These are phyloP conservation scores for Neltuma alba DNA, from an alignment of 306 rosid species.

Conservation along the genomic window DNA sequence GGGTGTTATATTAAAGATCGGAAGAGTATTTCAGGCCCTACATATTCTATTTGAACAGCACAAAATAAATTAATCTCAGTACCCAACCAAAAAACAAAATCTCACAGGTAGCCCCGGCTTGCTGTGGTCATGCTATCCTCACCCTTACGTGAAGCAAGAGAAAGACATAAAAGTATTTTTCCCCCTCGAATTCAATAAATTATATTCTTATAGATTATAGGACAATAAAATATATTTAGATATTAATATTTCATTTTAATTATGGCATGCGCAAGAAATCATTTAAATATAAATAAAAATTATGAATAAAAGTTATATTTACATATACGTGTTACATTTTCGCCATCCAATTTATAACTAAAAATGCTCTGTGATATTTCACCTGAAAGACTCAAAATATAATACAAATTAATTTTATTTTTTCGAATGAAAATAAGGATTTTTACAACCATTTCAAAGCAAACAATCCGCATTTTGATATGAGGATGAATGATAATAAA, in stretches of 20 bases:
- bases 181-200: background rate
- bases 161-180: background rate
- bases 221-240: no score
- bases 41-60: no score
- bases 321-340: no score
- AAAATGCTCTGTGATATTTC: background rate
- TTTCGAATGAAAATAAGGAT: no score
- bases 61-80: no score
- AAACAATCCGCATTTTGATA: no score
- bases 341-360: background rate
- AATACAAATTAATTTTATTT: background rate
- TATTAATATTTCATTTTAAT: no score
- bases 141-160: background rate
- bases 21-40: no score
- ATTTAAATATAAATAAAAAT: no score
- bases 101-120: background rate
- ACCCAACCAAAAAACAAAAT: background rate
- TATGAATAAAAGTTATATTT: no score
- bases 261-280: no score
- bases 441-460: background rate
- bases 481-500: background rate
- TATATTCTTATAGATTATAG: background rate
- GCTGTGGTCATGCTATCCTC: background rate
- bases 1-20: no score
- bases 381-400: background rate